Percentiles rank a stretch among this genome's conserved stretches.
Evolutionary conservation across 768 basidiomycete species (phyloP).

Genomic region (Lactarius psammicola): DNA sequence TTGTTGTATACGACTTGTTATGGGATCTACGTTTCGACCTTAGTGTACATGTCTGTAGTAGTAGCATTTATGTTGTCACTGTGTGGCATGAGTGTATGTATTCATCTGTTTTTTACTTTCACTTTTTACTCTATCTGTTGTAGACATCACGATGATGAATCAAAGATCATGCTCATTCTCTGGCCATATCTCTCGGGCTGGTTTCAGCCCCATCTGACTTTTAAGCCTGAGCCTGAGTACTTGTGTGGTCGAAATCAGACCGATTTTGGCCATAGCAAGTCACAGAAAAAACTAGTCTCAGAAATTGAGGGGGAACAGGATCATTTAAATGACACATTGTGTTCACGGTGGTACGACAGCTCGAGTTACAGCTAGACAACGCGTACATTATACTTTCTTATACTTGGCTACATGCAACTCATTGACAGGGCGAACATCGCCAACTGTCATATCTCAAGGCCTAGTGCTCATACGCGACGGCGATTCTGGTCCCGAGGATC

Average conservation of each 20-base stretch:
- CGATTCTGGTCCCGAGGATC: slow-evolving; percentile 1
- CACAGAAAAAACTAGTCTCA: too few species aligned
- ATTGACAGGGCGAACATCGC: background rate
- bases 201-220: background rate
- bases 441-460: background rate
- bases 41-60: background rate
- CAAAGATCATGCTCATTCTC: background rate
- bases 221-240: too few species aligned
- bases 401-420: background rate
- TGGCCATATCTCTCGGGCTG: background rate
- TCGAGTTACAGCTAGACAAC: background rate
- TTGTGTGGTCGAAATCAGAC: background rate
- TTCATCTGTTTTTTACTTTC: too few species aligned
- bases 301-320: background rate
- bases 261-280: too few species aligned
- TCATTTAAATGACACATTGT: background rate
- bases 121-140: background rate
- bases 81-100: background rate
- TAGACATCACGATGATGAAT: background rate
- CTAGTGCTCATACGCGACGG: background rate
- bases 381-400: background rate
- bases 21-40: background rate
- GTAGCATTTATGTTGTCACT: background rate
- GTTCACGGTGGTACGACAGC: background rate
- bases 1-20: background rate